Evolutionary conservation across 129 eudicot species (phyloP).

Genomic region (Apium graveolens): DNA sequence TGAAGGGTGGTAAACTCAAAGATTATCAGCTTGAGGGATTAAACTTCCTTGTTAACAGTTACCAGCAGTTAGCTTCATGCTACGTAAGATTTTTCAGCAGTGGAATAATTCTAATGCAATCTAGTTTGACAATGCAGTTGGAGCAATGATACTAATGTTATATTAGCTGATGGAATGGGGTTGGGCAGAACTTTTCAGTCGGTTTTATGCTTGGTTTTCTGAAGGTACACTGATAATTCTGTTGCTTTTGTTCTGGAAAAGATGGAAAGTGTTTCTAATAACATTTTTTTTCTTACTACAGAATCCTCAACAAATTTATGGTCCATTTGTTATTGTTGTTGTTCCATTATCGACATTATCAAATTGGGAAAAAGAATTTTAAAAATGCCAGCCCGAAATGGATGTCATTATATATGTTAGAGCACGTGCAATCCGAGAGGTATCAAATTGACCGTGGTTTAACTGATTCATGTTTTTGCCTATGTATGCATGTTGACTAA

Average conservation of each 20-base stretch:
- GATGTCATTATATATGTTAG: constrained; percentile 94
- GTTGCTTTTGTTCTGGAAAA: constrained; percentile 2
- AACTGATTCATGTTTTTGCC: background rate
- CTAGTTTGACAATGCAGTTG: constrained; percentile 58
- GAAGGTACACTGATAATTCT: constrained; percentile 37
- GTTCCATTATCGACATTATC: constrained; percentile 95
- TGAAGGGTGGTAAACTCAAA: constrained; percentile 90
- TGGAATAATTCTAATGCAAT: constrained; percentile 29
- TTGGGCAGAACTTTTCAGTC: constrained; percentile 99
- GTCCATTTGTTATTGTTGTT: constrained; percentile 98
- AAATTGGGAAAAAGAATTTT: constrained; percentile 97
- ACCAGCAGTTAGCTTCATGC: constrained; percentile 6
- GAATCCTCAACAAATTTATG: constrained; percentile 95
- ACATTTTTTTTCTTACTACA: constrained; percentile 18
- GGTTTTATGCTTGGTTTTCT: constrained; percentile 95
- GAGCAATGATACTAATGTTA: constrained; percentile 97
- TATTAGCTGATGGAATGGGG: constrained; percentile 99
- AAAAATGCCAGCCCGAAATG: constrained; percentile 94
- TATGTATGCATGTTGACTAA: too few species aligned
- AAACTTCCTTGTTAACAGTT: constrained; percentile 98
- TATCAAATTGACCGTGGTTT: background rate
- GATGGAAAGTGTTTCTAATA: background rate
- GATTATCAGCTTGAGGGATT: constrained; percentile 99
- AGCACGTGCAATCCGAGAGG: constrained; percentile 99
- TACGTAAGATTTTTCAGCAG: background rate